A percentile compares a stretch with the other conserved stretches of the same genome.
These are phyloP conservation scores for Emergomyces africanus DNA, from an alignment of 2,329 filamentous ascomycete species.

Conservation along the genomic window DNA sequence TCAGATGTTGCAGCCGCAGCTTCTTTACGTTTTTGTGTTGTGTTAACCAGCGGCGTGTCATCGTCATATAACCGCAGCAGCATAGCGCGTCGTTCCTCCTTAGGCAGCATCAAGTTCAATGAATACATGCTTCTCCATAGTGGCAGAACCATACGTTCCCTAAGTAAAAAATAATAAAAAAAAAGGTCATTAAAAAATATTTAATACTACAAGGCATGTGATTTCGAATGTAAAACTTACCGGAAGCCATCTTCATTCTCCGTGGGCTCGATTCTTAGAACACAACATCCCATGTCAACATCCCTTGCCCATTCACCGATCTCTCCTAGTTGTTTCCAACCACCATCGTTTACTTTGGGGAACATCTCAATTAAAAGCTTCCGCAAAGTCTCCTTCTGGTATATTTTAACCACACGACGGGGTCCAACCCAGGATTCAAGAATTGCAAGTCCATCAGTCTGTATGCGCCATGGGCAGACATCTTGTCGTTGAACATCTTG, in stretches of 20 bases:
- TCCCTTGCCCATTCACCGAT: conserved; percentile 72
- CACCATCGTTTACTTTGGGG: conserved; percentile 65
- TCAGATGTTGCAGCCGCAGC: conserved; percentile 9
- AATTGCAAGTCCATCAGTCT: conserved; percentile 85
- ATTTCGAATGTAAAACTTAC: conserved; percentile 17
- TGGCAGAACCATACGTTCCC: conserved; percentile 75
- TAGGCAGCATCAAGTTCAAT: conserved; percentile 94
- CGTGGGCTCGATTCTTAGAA: conserved; percentile 69
- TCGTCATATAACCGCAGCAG: conserved; percentile 85
- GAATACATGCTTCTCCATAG: conserved; percentile 89
- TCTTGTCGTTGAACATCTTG: conserved; percentile 80
- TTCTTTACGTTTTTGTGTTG: conserved; percentile 19
- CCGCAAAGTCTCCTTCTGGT: conserved; percentile 65
- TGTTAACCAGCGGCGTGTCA: conserved; percentile 66
- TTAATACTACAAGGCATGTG: conserved; percentile 11
- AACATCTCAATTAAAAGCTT: conserved; percentile 93
- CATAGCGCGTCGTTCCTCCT: conserved; percentile 91
- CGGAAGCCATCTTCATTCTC: conserved; percentile 47
- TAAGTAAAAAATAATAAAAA: conserved; percentile 11
- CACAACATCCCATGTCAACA: conserved; percentile 81
- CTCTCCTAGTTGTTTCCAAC: conserved; percentile 67
- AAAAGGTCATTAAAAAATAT: no score
- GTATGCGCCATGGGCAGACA: conserved; percentile 87
- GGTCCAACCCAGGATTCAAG: conserved; percentile 81
- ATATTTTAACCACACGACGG: conserved; percentile 59